Evolutionary conservation across 371 early-diverging fungal species (phyloP).

Genomic region (Circinella minor): DNA sequence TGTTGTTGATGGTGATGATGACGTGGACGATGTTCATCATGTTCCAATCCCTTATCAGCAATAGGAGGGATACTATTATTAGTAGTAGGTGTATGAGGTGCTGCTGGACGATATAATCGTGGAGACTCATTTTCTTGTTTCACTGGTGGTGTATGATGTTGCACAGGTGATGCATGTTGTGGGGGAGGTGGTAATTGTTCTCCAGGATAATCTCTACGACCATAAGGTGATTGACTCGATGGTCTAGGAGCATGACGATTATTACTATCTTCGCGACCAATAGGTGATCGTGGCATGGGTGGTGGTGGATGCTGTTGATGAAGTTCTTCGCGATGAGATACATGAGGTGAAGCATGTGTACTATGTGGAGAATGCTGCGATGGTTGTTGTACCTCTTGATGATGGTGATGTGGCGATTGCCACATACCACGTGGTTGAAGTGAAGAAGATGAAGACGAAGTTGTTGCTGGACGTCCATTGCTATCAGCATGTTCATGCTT

Average conservation of each 20-base stretch:
- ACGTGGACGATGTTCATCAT: neutral
- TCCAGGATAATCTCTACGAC: constrained; percentile 14
- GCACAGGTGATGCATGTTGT: neutral
- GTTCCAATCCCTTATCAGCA: neutral
- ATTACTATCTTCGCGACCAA: constrained; percentile 9
- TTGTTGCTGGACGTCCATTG: neutral
- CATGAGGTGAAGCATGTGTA: neutral
- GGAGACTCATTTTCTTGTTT: constrained; percentile 5
- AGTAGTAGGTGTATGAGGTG: neutral
- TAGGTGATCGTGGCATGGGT: constrained; percentile 6
- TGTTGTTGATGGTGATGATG: constrained; percentile 12
- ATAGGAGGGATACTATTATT: neutral
- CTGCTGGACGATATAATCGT: constrained; percentile 6
- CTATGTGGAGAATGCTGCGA: constrained; percentile 11
- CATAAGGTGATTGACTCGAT: constrained; percentile 13
- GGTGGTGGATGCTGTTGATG: constrained; percentile 5
- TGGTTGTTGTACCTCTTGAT: constrained; percentile 16
- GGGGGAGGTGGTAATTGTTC: neutral
- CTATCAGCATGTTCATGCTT: constrained; percentile 10
- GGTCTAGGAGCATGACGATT: constrained; percentile 8
- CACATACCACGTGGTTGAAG: constrained; percentile 17
- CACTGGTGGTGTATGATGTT: neutral
- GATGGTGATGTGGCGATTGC: constrained; percentile 27
- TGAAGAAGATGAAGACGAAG: neutral
- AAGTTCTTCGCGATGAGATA: constrained; percentile 6